Percentiles rank a stretch among this genome's conserved stretches.
phyloP scores from a whole-genome alignment of 169 alveolate species.

The Plasmodium inui region DNA sequence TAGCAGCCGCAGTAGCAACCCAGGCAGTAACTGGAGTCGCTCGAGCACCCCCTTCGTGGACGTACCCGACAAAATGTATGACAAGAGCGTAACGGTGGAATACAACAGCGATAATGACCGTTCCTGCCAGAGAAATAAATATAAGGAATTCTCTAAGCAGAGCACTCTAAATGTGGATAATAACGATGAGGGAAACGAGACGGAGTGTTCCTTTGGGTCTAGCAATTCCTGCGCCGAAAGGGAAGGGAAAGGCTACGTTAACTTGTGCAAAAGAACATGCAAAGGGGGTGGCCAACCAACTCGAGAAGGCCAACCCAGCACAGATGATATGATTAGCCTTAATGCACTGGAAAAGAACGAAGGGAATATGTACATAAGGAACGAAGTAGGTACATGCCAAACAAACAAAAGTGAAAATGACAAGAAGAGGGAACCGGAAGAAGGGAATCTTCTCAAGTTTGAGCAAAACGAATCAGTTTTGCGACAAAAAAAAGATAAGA shows the following conservation, averaged over 20 bases:
- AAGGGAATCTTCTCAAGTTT: not conserved
- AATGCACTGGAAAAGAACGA: not conserved
- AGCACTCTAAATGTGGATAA: constrained; percentile 49
- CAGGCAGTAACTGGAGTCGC: not conserved
- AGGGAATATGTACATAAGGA: not conserved
- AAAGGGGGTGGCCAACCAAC: not conserved
- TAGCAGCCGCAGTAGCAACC: not conserved
- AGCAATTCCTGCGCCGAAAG: constrained; percentile 3
- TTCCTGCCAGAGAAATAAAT: constrained; percentile 28
- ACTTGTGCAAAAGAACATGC: not conserved
- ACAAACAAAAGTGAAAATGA: not conserved
- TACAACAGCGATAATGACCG: constrained; percentile 33
- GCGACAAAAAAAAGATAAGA: constrained; percentile 19
- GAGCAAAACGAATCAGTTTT: not conserved
- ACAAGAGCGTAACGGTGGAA: constrained; percentile 61
- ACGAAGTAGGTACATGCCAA: constrained; percentile 9
- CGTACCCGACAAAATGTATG: constrained; percentile 9
- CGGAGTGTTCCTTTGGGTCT: constrained; percentile 5
- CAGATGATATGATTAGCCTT: not conserved
- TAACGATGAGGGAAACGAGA: constrained; percentile 25
- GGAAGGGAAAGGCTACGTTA: not conserved
- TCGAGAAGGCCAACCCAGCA: not conserved
- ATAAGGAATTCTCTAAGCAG: constrained; percentile 42
- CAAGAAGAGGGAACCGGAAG: not conserved
- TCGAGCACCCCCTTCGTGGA: not conserved